Conservation (phyloP, 1,284 basidiomycete genomes). For the Polyporus tsugae region DNA sequence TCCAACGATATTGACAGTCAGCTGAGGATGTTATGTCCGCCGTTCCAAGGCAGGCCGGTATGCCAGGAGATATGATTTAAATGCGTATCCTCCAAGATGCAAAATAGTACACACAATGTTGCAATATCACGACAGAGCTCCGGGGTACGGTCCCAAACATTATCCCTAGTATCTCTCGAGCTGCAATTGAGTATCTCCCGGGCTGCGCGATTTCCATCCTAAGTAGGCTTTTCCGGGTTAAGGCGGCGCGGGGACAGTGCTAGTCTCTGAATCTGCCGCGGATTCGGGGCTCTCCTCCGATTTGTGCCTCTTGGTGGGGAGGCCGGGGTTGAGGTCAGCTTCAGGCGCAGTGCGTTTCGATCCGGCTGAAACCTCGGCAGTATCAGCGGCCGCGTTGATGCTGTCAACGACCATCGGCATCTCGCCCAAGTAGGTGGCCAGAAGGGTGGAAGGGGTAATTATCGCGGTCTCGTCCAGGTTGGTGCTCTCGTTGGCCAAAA, state of each 20-base stretch:
- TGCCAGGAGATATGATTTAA: not conserved
- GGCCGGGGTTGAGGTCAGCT: not conserved
- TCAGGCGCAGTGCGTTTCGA: not conserved
- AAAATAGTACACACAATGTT: not conserved
- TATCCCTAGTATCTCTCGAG: not conserved
- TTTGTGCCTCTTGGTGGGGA: not conserved
- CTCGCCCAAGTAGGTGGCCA: not conserved
- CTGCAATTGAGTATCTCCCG: not conserved
- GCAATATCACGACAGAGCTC: not conserved
- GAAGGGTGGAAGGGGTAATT: not conserved
- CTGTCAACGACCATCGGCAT: not conserved
- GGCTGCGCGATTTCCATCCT: not conserved
- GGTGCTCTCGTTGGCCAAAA: not conserved
- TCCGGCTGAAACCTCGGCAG: not conserved
- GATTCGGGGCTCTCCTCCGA: not conserved
- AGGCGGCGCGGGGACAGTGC: not conserved
- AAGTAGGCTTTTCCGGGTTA: not conserved
- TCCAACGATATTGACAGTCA: too few species aligned
- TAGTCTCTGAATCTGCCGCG: not conserved
- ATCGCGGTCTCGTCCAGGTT: not conserved
- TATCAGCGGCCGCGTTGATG: not conserved
- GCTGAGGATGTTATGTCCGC: too few species aligned
- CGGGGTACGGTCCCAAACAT: not conserved
- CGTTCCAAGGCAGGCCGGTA: not conserved
- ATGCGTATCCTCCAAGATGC: not conserved